Evolutionary conservation across 495 filamentous ascomycete species (phyloP), one percentile per base, ranked within the genome.

Genomic region (Aspergillus panamensis): DNA sequence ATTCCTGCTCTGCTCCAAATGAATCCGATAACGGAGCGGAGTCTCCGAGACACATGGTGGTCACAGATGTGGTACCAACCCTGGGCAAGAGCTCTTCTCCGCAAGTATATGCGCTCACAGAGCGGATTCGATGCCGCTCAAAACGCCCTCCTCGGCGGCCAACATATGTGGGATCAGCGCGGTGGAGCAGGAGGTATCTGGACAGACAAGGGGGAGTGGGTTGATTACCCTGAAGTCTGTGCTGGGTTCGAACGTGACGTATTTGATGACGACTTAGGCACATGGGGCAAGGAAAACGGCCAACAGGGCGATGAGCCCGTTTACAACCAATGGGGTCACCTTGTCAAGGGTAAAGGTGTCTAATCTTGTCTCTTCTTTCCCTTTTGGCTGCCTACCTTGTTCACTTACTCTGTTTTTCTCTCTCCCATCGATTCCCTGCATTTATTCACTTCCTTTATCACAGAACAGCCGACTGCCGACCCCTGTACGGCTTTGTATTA

Each of bases 181-280:
- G 83, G 82, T 3, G 82, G 82, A 1, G 72, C 73, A 20, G 83
- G 82, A 1, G 84, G 84, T n/a, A 68, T 82, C 16, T 87, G 84
- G 83, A 84, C 82, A 2, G 80, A 78, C 52, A 64, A 72, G 17
- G 75, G 71, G 30, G 71, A 72, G 32, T 87, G 82, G 82, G 60
- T 84, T 55, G 70, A 68, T 1, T 81, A 82, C 64, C 69, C 68
- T 1, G 81, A 85, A 19, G 73, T 85, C 16, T 86, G 82, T 60
- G 69, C 72, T 31, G 75, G 72, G 5, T 73, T 74, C 48, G 79
- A 84, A 56, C 68, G 73, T 8, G 73, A 73, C 16, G 62, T 84
- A 1, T 85, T 87, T 59, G 65, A 71, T 57, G 76, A 79, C 51
- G 71, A 68, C 2, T 53, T 73, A 12, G 76, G 74, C 0, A 59